Base-by-base conservation (phyloP, 768 basidiomycete species). In the Wakefieldia striispora region DNA sequence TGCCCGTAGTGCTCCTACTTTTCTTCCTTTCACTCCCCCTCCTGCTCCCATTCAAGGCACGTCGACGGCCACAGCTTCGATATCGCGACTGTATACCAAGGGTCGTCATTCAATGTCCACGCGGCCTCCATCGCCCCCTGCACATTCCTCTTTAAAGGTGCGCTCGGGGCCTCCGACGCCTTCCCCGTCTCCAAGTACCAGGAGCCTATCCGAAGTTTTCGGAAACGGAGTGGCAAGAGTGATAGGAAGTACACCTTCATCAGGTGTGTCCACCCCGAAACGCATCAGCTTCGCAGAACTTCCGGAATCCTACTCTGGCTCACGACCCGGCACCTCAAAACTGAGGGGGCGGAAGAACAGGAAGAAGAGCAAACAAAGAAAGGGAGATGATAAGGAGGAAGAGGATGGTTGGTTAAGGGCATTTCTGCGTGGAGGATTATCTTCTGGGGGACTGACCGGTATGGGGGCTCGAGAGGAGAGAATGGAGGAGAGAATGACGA, bases 261-360 rank as follows among this genome's bases (percentile, higher is more conserved):
- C 79, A 45, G 73, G 78, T 45, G 50, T 69, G 68, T 80, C 62
- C 70, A 79, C 87, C 12, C 86, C 87, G 9, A 89, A 86, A 57
- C 75, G 82, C n/a, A 89, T 91, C 37, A 86, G 83, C 52, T 91
- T 91, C 55, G 86, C 86, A 31, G 76, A 83, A 68, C 72, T 86
- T 41, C 86, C 87, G 0, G 87, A 88, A 66, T 79, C 82, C 31
- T 83, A 85, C 53, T 72, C 77, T 45, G 62, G 67, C 9, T 67
- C 68, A 48, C 64, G 59, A 50, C 63, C 58, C 44, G 67, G 60
- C 14, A 65, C 53, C 31, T 67, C 72, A 47, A 70, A 68, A 54
- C 63, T 72, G 42, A 70, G 69, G 56, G 57, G 55, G 29, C 67
- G 64, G 49, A 58, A 59, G 46, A 47, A 43, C 21, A 62, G 57